These are phyloP conservation scores for Trypanosoma caninum DNA, from an alignment of 208 protist genomes.

Conservation along the genomic window DNA sequence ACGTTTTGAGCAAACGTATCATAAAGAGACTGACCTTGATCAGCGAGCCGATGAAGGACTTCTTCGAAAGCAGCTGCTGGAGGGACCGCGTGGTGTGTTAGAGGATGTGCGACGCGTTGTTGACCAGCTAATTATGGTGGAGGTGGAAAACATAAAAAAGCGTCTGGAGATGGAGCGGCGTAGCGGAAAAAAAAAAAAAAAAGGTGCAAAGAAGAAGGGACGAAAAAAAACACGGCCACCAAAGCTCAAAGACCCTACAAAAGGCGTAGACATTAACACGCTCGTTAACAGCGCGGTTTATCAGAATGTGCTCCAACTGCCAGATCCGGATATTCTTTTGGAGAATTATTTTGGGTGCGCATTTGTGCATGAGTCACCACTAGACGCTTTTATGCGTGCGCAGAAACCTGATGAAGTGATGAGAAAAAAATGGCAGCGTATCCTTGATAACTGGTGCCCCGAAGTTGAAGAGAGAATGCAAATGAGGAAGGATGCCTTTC, in stretches of 20 bases:
- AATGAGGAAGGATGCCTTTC: slow-evolving; percentile 77
- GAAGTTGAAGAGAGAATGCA: slow-evolving; percentile 65
- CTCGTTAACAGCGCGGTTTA: slow-evolving; percentile 72
- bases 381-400: slow-evolving; percentile 39
- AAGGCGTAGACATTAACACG: slow-evolving; percentile 80
- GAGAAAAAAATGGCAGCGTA: slow-evolving; percentile 83
- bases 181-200: slow-evolving; percentile 55
- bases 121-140: slow-evolving; percentile 89
- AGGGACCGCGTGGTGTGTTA: slow-evolving; percentile 87
- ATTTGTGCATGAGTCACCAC: slow-evolving; percentile 52
- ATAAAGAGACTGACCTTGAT: slow-evolving; percentile 63
- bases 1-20: slow-evolving; percentile 54
- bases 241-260: slow-evolving; percentile 81
- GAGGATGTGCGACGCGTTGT: slow-evolving; percentile 85
- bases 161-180: slow-evolving; percentile 74
- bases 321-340: slow-evolving; percentile 39
- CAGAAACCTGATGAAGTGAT: slow-evolving; percentile 72
- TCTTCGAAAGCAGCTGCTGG: slow-evolving; percentile 78
- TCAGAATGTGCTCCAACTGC: slow-evolving; percentile 84
- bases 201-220: slow-evolving; percentile 63
- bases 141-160: slow-evolving; percentile 91
- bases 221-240: slow-evolving; percentile 71
- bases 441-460: slow-evolving; percentile 76
- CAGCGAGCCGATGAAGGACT: slow-evolving; percentile 72
- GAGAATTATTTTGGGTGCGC: slow-evolving; percentile 66